Percentiles rank a stretch among this genome's conserved stretches.
phyloP scores from a whole-genome alignment of 495 filamentous ascomycete species.

The Bacidia gigantensis region DNA sequence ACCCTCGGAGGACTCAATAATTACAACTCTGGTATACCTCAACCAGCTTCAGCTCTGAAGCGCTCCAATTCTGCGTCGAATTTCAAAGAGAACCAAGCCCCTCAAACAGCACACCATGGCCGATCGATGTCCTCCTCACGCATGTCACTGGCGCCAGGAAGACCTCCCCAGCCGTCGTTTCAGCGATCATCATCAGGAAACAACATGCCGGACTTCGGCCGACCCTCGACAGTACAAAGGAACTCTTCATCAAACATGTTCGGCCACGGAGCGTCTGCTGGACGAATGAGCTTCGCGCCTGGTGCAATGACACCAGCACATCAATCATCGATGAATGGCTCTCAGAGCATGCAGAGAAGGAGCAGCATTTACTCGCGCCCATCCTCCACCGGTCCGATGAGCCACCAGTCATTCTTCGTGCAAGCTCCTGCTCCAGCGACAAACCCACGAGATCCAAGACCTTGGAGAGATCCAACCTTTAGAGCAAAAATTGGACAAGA shows the following conservation, averaged over 20 bases:
- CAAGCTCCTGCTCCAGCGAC: slow-evolving; percentile 65
- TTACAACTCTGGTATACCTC: slow-evolving; percentile 68
- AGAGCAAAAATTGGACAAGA: slow-evolving; percentile 75
- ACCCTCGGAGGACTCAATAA: slow-evolving; percentile 64
- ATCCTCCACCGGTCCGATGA: slow-evolving; percentile 44
- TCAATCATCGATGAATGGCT: slow-evolving; percentile 27
- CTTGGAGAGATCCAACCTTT: slow-evolving; percentile 66
- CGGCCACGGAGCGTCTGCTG: slow-evolving; percentile 28
- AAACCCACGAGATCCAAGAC: slow-evolving; percentile 75
- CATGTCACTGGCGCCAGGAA: slow-evolving; percentile 65
- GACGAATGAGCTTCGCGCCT: slow-evolving; percentile 48
- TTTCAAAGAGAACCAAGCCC: slow-evolving; percentile 46
- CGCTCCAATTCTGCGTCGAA: slow-evolving; percentile 72
- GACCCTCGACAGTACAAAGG: slow-evolving; percentile 70
- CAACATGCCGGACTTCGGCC: slow-evolving; percentile 57
- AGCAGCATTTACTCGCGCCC: slow-evolving; percentile 75
- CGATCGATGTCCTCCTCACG: slow-evolving; percentile 71
- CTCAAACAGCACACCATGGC: slow-evolving; percentile 55
- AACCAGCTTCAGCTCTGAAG: slow-evolving; percentile 90
- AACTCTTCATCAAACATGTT: slow-evolving; percentile 61
- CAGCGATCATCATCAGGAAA: slow-evolving; percentile 67
- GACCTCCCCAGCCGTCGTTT: slow-evolving; percentile 75
- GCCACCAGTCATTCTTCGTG: slow-evolving; percentile 84
- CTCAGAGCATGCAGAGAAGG: slow-evolving; percentile 49
- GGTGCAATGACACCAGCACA: slow-evolving; percentile 31